Evolutionary conservation across 805 yeast species (phyloP).

Genomic region (Candida silvatica): DNA sequence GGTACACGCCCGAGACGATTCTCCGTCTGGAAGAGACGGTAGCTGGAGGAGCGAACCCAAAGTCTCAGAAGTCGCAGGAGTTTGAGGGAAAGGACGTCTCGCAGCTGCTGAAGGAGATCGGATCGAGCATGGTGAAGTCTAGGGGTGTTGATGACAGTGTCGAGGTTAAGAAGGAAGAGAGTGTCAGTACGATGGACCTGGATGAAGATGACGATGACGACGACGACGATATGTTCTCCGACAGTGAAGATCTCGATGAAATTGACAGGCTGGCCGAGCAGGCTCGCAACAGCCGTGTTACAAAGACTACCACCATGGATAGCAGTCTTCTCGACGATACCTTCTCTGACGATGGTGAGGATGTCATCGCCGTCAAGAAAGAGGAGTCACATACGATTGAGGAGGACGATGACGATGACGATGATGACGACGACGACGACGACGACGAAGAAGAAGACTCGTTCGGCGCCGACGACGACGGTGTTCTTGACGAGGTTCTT

Average conservation of each 20-base stretch:
- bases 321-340: constrained; percentile 8
- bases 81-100: constrained; percentile 14
- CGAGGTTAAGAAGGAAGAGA: neutral
- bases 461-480: neutral
- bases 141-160: neutral
- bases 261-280: constrained; percentile 12
- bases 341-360: constrained; percentile 22
- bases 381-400: neutral
- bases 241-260: constrained; percentile 23
- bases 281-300: constrained; percentile 3
- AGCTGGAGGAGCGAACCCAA: neutral
- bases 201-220: constrained; percentile 1
- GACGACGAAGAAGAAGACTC: constrained; percentile 2
- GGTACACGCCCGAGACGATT: too few species aligned
- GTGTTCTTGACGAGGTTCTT: neutral
- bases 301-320: neutral
- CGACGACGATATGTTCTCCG: constrained; percentile 19
- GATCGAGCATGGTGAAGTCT: constrained; percentile 9
- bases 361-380: constrained; percentile 10
- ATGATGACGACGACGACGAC: constrained; percentile 1
- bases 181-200: constrained; percentile 1
- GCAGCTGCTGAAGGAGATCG: constrained; percentile 17
- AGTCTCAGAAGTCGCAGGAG: neutral
- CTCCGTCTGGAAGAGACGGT: neutral
- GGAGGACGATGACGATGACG: neutral